These are phyloP conservation scores for Cucurbita ficifolia DNA, from an alignment of 306 rosid genomes.

Conservation along the genomic window DNA sequence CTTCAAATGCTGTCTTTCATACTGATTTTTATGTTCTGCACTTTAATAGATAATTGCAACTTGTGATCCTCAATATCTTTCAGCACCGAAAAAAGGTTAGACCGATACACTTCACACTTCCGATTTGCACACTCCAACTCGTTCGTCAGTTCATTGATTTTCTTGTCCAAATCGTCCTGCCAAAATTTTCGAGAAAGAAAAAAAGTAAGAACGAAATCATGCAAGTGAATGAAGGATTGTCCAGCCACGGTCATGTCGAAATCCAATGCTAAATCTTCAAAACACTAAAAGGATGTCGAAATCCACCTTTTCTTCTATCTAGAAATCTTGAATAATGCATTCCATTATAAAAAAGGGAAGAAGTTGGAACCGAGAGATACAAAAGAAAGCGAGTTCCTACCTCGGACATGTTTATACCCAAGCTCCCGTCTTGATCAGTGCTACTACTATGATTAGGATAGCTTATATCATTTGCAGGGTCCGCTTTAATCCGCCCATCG, in stretches of 20 bases:
- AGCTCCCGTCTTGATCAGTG: conserved; percentile 33
- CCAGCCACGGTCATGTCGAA: neutral
- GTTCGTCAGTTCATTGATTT: conserved; percentile 40
- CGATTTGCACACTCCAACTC: conserved; percentile 68
- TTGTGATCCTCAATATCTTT: conserved; percentile 97
- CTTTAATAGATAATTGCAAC: conserved; percentile 76
- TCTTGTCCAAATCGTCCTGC: conserved; percentile 89
- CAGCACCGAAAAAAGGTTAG: conserved; percentile 82
- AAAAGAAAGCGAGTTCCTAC: conserved; percentile 29
- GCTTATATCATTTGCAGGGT: conserved; percentile 26
- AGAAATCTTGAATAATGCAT: neutral
- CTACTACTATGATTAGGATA: conserved; percentile 24
- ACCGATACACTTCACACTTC: conserved; percentile 87
- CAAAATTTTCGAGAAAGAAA: conserved; percentile 8
- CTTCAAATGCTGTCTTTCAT: conserved; percentile 72
- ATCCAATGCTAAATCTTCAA: neutral
- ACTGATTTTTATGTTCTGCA: conserved; percentile 88
- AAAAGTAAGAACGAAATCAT: neutral
- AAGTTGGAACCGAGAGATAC: neutral
- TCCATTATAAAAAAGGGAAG: neutral
- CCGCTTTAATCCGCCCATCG: conserved; percentile 48
- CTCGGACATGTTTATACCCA: conserved; percentile 55
- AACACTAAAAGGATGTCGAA: neutral
- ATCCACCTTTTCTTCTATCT: neutral
- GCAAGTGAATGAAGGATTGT: neutral